Evolutionary conservation across 306 rosid species (phyloP).

Genomic region (Hippophae rhamnoides): DNA sequence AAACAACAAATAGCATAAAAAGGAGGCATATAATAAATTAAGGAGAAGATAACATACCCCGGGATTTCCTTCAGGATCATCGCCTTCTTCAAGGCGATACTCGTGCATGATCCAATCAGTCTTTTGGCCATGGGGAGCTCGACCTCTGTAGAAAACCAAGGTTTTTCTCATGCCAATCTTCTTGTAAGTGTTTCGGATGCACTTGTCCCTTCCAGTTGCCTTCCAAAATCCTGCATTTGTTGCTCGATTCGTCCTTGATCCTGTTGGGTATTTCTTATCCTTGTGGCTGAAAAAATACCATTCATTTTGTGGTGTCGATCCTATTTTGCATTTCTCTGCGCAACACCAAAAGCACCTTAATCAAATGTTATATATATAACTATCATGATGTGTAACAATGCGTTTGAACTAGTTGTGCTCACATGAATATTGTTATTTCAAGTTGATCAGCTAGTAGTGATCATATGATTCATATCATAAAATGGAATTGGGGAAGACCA

Average conservation of each 20-base stretch:
- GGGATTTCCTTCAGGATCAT: slow-evolving; percentile 36
- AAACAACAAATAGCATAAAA: too few species aligned
- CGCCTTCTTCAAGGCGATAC: slow-evolving; percentile 75
- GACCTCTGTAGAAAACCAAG: slow-evolving; percentile 80
- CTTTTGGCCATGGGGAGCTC: slow-evolving; percentile 97
- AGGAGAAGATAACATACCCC: slow-evolving; percentile 23
- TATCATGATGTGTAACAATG: background rate
- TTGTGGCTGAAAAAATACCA: slow-evolving; percentile 99
- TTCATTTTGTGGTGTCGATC: slow-evolving; percentile 93
- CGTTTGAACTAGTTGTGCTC: too few species aligned
- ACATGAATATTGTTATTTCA: too few species aligned
- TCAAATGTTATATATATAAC: background rate
- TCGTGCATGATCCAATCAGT: slow-evolving; percentile 99
- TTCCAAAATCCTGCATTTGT: slow-evolving; percentile 96
- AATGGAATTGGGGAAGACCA: too few species aligned
- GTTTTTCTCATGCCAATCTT: slow-evolving; percentile 95
- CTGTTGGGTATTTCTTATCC: slow-evolving; percentile 91
- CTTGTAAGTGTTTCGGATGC: slow-evolving; percentile 66
- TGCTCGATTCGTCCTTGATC: slow-evolving; percentile 93
- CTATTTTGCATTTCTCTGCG: slow-evolving; percentile 77
- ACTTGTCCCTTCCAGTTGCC: slow-evolving; percentile 92
- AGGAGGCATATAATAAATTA: too few species aligned
- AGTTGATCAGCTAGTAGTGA: too few species aligned
- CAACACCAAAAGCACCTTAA: background rate
- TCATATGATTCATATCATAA: too few species aligned